These are phyloP conservation scores for Pichia paraexigua DNA, from an alignment of 805 yeast genomes.

Conservation along the genomic window DNA sequence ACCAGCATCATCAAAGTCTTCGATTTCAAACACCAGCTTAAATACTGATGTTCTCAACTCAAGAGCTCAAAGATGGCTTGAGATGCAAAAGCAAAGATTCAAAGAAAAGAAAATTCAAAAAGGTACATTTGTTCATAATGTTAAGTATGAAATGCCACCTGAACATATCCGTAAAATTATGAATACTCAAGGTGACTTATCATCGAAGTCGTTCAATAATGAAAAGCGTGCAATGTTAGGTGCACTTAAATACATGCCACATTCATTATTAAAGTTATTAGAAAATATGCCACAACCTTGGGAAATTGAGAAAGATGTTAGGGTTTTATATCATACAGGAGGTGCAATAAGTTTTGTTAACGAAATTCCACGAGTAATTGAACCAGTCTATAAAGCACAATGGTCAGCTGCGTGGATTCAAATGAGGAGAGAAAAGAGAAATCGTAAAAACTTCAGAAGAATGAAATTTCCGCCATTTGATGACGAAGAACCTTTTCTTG, in stretches of 20 bases:
- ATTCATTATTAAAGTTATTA: conserved; percentile 77
- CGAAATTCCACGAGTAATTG: conserved; percentile 85
- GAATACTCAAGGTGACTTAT: conserved; percentile 76
- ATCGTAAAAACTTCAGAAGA: conserved; percentile 80
- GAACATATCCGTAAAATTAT: conserved; percentile 85
- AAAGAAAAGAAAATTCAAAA: conserved; percentile 27
- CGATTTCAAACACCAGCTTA: conserved; percentile 5
- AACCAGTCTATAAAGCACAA: conserved; percentile 85
- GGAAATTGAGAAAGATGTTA: conserved; percentile 82
- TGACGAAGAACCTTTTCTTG: conserved; percentile 91
- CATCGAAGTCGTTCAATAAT: conserved; percentile 66
- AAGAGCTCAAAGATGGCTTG: conserved; percentile 51
- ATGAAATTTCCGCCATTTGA: conserved; percentile 95
- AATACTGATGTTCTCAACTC: neutral
- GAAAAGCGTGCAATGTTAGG: conserved; percentile 87
- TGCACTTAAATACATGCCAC: conserved; percentile 91
- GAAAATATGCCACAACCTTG: conserved; percentile 99
- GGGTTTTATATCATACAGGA: conserved; percentile 78
- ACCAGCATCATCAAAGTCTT: conserved; percentile 17
- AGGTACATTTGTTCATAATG: conserved; percentile 46
- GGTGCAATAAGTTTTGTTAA: conserved; percentile 96
- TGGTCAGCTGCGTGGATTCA: conserved; percentile 92
- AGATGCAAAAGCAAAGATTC: conserved; percentile 52
- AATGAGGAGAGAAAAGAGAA: conserved; percentile 93
- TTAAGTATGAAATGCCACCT: conserved; percentile 77